phyloP scores from a whole-genome alignment of 2,329 filamentous ascomycete genomes.

The Periglandula ipomoeae region DNA sequence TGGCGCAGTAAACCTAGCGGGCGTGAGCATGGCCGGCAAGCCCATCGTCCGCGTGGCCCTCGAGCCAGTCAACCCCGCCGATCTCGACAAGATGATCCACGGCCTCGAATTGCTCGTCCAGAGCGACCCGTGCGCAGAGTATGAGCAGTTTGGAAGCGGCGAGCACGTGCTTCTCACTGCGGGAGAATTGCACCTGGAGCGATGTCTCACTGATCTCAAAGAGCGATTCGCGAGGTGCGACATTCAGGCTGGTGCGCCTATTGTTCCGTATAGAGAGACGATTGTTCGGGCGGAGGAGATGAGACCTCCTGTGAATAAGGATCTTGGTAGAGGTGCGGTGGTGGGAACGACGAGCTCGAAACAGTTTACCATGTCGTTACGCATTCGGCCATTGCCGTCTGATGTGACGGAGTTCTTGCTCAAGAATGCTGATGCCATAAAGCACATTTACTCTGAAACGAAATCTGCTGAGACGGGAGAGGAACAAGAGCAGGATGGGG shows the following conservation, averaged over 20 bases:
- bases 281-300: slow-evolving; percentile 86
- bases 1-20: slow-evolving; percentile 83
- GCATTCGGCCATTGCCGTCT: slow-evolving; percentile 68
- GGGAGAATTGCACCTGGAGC: slow-evolving; percentile 86
- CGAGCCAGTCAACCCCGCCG: slow-evolving; percentile 83
- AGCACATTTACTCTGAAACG: slow-evolving; percentile 65
- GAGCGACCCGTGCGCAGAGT: slow-evolving; percentile 91
- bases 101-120: slow-evolving; percentile 83
- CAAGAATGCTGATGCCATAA: slow-evolving; percentile 72
- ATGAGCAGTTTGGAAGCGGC: slow-evolving; percentile 84
- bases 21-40: slow-evolving; percentile 67
- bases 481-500: slow-evolving; percentile 24
- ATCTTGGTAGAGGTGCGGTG: slow-evolving; percentile 75
- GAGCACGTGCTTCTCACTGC: slow-evolving; percentile 94
- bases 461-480: slow-evolving; percentile 28
- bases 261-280: slow-evolving; percentile 91
- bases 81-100: slow-evolving; percentile 89
- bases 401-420: slow-evolving; percentile 77
- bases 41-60: slow-evolving; percentile 93
- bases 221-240: slow-evolving; percentile 92
- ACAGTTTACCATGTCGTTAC: slow-evolving; percentile 67
- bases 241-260: slow-evolving; percentile 86
- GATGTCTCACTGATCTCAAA: slow-evolving; percentile 84
- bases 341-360: slow-evolving; percentile 73
- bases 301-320: slow-evolving; percentile 77